Evolutionary conservation across 768 basidiomycete species (phyloP).

Genomic region (Pleurotus tuoliensis): DNA sequence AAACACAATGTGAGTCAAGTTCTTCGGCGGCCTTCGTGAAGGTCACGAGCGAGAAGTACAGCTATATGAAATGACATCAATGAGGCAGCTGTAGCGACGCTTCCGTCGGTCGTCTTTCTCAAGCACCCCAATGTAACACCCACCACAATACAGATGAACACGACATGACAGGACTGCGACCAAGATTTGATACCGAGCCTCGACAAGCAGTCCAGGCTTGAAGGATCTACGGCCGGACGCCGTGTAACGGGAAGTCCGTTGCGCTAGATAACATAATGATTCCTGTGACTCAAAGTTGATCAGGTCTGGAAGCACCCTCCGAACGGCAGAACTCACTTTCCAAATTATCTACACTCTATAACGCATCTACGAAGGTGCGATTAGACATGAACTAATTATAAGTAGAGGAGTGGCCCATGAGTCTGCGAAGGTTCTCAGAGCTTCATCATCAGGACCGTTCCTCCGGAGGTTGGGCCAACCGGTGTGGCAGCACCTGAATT

Average conservation of each 20-base stretch:
- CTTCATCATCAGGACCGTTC: conserved; percentile 25
- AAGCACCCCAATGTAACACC: neutral
- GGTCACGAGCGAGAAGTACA: no score
- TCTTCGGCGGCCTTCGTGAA: no score
- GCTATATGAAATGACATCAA: no score
- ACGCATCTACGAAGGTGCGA: neutral
- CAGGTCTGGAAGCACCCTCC: no score
- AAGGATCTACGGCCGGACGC: no score
- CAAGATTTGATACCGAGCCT: no score
- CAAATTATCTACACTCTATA: neutral
- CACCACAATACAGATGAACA: neutral
- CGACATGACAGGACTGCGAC: no score
- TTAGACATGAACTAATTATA: neutral
- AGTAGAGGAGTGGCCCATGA: neutral
- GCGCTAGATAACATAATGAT: no score
- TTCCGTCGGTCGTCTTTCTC: neutral
- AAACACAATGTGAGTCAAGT: no score
- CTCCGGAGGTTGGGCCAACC: conserved; percentile 10
- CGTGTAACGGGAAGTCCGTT: no score
- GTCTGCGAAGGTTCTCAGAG: conserved; percentile 11
- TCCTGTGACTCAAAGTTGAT: no score
- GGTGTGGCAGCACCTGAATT: conserved; percentile 50
- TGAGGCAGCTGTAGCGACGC: neutral
- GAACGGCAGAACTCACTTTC: neutral
- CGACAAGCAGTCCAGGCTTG: no score